phyloP scores from a whole-genome alignment of 495 filamentous ascomycete genomes.

The Talaromyces adpressus region DNA sequence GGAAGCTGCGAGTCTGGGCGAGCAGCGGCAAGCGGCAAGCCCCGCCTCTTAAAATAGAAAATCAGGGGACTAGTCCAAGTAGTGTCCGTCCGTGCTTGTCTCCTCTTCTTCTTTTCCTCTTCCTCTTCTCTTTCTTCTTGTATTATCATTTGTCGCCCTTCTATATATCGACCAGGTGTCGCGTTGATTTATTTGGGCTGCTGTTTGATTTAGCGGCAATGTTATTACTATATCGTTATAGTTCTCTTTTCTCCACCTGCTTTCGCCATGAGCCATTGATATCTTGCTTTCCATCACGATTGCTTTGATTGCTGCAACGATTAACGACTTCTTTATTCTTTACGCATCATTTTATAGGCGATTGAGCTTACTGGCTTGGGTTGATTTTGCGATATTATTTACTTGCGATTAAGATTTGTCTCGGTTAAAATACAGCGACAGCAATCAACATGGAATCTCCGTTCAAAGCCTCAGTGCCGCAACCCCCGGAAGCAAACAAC shows the following conservation, averaged over 20 bases:
- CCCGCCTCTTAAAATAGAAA: constrained; percentile 10
- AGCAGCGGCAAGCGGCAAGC: constrained; percentile 6
- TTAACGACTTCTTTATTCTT: neutral
- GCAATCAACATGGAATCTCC: neutral
- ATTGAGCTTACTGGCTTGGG: neutral
- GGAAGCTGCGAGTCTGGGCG: neutral
- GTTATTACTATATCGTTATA: neutral
- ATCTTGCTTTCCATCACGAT: neutral
- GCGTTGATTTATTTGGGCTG: neutral
- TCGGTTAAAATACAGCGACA: neutral
- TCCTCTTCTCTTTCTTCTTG: constrained; percentile 2
- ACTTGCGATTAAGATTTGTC: neutral
- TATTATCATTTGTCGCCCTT: neutral
- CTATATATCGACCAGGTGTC: neutral
- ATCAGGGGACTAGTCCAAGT: neutral
- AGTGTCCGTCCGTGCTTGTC: neutral
- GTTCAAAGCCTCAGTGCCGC: constrained; percentile 12
- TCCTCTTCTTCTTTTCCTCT: constrained; percentile 8
- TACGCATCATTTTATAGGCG: neutral
- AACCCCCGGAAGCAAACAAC: constrained; percentile 4
- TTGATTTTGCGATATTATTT: neutral
- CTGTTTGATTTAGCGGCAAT: neutral
- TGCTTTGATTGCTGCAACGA: neutral
- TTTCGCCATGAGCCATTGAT: neutral
- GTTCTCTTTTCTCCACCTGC: neutral